A percentile compares a stretch with the other conserved stretches of the same genome.
Evolutionary conservation across 139 green algal genomes (phyloP).

Genomic region (Coelastrella sp.): DNA sequence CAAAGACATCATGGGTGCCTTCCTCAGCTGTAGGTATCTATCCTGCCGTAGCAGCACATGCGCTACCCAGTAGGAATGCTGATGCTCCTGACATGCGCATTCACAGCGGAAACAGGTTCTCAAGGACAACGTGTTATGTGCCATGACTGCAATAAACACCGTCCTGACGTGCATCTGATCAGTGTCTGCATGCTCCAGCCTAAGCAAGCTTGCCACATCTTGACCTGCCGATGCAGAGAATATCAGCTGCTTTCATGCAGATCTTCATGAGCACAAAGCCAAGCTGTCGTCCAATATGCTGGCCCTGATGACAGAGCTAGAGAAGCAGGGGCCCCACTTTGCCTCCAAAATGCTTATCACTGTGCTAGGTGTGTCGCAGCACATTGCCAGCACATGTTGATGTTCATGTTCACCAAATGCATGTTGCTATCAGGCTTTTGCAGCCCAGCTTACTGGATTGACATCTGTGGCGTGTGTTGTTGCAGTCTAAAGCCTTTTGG

Average conservation of each 20-base stretch:
- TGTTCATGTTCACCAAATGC: background rate
- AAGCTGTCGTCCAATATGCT: constrained; percentile 78
- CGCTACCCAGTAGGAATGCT: no score
- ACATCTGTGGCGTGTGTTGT: no score
- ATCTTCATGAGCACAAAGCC: constrained; percentile 52
- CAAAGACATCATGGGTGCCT: constrained; percentile 31
- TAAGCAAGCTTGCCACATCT: background rate
- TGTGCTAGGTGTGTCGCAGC: constrained; percentile 52
- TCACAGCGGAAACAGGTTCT: no score
- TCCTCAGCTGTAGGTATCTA: constrained; percentile 12
- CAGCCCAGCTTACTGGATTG: no score
- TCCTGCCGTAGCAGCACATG: no score
- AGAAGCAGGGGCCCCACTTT: constrained; percentile 73
- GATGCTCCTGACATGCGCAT: no score
- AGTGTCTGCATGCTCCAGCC: background rate
- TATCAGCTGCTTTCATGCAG: constrained; percentile 40
- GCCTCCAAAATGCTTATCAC: constrained; percentile 72
- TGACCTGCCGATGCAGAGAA: background rate
- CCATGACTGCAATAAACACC: no score
- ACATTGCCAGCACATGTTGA: background rate
- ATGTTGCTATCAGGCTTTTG: no score
- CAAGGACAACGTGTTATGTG: no score
- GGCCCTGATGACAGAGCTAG: constrained; percentile 81
- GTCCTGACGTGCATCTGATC: no score
- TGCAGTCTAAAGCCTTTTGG: no score